A percentile compares a stretch with the other conserved stretches of the same genome.
These are phyloP conservation scores for Giardia muris DNA, from an alignment of 208 protist genomes.

Conservation along the genomic window DNA sequence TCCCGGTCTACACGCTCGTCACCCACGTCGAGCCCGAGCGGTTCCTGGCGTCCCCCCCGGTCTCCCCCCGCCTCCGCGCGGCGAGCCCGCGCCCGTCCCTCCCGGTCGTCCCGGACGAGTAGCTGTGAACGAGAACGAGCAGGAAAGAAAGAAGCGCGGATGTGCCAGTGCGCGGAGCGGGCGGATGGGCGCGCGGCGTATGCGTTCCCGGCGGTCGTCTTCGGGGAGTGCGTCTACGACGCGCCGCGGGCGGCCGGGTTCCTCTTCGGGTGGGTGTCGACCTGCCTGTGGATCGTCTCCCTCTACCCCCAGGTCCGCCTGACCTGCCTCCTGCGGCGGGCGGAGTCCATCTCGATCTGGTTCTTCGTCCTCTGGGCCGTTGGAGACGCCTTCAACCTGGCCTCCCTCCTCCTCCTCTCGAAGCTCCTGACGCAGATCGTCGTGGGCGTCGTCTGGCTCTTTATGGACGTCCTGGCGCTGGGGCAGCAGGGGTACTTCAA, in stretches of 20 bases:
- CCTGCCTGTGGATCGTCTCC: neutral
- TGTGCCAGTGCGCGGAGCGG: neutral
- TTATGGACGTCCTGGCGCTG: neutral
- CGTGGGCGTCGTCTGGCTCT: neutral
- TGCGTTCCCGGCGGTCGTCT: neutral
- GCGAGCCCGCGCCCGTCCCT: too few species aligned
- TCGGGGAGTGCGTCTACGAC: neutral
- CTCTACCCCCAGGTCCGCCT: neutral
- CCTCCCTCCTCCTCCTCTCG: neutral
- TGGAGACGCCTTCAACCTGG: neutral
- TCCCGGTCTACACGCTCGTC: neutral
- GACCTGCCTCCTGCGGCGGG: neutral
- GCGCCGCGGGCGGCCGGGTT: neutral
- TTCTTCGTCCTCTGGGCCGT: neutral
- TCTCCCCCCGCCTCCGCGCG: neutral
- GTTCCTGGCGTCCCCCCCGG: neutral
- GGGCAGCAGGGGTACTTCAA: neutral
- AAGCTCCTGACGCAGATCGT: neutral
- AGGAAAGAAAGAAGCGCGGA: too few species aligned
- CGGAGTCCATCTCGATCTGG: neutral
- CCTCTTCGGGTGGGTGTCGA: slow-evolving; percentile 9
- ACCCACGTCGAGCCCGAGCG: neutral
- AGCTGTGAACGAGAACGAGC: too few species aligned
- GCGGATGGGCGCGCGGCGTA: neutral
- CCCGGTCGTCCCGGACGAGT: too few species aligned